Evolutionary conservation across 495 filamentous ascomycete genomes (phyloP).

Genomic region (Penicillium lagena): DNA sequence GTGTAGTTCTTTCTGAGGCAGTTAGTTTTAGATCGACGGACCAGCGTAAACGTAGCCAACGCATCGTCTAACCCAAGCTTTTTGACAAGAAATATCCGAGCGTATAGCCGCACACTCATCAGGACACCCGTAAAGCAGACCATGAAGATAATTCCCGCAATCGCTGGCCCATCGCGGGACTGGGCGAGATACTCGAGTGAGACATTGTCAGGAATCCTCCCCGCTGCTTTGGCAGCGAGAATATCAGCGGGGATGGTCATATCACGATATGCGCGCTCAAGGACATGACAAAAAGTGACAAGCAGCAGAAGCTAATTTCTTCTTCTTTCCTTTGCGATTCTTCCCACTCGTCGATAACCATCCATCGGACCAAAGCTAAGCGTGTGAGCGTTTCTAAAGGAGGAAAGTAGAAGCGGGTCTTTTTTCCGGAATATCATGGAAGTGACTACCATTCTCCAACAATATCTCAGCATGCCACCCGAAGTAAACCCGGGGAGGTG

Average conservation of each 20-base stretch:
- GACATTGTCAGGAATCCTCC: conserved; percentile 24
- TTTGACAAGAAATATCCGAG: conserved; percentile 26
- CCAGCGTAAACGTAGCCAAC: conserved; percentile 28
- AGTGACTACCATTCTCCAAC: no score
- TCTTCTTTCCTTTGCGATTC: no score
- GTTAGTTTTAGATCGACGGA: conserved; percentile 8
- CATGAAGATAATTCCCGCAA: conserved; percentile 34
- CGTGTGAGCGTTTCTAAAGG: not conserved
- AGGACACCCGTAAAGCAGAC: conserved; percentile 23
- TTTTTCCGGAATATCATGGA: not conserved
- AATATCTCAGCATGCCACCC: not conserved
- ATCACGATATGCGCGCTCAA: not conserved
- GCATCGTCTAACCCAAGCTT: conserved; percentile 29
- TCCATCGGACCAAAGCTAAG: not conserved
- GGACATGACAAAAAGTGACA: no score
- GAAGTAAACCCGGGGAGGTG: not conserved
- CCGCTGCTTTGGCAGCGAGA: conserved; percentile 19
- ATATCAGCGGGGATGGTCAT: conserved; percentile 28
- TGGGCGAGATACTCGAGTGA: conserved; percentile 32
- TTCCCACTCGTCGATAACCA: no score
- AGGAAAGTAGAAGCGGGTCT: conserved; percentile 7
- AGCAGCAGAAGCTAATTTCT: no score
- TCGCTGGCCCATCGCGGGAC: conserved; percentile 29
- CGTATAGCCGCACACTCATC: conserved; percentile 26
- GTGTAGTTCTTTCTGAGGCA: not conserved